Conservation (phyloP, 2,329 filamentous ascomycete genomes). For the Alternaria gaisen region DNA sequence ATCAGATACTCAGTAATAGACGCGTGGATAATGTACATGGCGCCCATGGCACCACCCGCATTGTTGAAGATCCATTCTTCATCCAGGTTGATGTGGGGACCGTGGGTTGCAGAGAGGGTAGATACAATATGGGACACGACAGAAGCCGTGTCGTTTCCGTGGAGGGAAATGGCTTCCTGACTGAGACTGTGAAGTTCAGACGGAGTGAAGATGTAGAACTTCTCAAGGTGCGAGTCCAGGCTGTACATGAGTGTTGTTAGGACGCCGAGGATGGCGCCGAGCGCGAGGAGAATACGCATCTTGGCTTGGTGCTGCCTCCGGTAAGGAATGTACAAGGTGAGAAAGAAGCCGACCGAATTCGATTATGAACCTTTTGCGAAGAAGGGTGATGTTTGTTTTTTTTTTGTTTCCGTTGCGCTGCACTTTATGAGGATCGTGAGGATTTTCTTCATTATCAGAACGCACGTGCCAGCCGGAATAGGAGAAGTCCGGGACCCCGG, state of each 20-base stretch:
- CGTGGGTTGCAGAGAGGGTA: constrained; percentile 63
- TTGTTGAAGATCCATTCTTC: constrained; percentile 95
- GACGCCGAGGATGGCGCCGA: constrained; percentile 35
- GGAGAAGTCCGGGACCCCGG: constrained; percentile 14
- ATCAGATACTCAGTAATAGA: constrained; percentile 74
- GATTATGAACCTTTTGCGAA: not conserved
- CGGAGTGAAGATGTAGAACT: constrained; percentile 78
- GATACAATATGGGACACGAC: constrained; percentile 75
- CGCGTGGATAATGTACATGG: constrained; percentile 89
- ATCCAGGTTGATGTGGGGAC: constrained; percentile 68
- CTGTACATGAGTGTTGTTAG: constrained; percentile 39
- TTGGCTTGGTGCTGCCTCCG: not conserved
- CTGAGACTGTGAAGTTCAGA: constrained; percentile 74
- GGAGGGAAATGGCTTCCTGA: constrained; percentile 68
- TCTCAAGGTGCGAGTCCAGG: constrained; percentile 38
- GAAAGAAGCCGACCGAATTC: not conserved
- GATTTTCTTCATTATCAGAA: constrained; percentile 1
- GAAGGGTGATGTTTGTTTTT: not conserved
- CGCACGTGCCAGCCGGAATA: constrained; percentile 18
- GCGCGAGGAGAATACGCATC: constrained; percentile 30
- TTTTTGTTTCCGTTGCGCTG: not conserved
- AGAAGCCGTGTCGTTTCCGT: constrained; percentile 77
- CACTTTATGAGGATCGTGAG: constrained; percentile 1
- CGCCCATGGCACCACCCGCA: constrained; percentile 89
- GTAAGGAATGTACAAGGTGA: not conserved